Percentiles rank a stretch among this genome's conserved stretches.
Conservation (phyloP, 257 asterid genomes). For the Capsicum chinense region DNA sequence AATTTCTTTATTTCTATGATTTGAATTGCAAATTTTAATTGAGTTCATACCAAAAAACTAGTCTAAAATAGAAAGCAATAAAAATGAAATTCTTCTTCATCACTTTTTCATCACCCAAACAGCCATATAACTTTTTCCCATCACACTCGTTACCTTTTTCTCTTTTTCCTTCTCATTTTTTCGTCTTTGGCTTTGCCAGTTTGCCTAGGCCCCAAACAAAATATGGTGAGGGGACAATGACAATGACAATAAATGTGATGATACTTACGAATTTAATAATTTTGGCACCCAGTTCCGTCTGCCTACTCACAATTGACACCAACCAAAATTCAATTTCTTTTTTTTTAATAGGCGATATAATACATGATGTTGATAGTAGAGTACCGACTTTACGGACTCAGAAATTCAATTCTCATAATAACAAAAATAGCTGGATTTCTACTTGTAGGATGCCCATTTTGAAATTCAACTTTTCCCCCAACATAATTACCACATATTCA, state of each 20-base stretch:
- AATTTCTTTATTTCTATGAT: too few species aligned
- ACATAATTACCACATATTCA: too few species aligned
- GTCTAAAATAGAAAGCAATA: background rate
- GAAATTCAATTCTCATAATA: background rate
- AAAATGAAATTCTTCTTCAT: background rate
- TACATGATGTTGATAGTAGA: background rate
- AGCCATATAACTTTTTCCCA: background rate
- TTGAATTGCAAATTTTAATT: too few species aligned
- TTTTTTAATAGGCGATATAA: background rate
- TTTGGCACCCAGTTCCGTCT: background rate
- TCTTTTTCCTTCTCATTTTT: background rate
- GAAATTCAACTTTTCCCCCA: too few species aligned
- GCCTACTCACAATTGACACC: background rate
- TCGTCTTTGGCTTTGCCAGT: too few species aligned
- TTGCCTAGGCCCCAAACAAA: background rate
- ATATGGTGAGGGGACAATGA: background rate
- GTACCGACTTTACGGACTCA: background rate
- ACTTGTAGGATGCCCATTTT: background rate
- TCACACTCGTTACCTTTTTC: background rate
- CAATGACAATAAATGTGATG: conserved; percentile 7
- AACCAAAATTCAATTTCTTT: background rate
- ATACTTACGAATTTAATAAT: background rate
- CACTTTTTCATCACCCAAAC: background rate
- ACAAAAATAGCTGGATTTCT: background rate
- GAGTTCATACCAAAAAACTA: too few species aligned